Evolutionary conservation across 257 asterid species (phyloP).

Genomic region (Salvia hispanica): DNA sequence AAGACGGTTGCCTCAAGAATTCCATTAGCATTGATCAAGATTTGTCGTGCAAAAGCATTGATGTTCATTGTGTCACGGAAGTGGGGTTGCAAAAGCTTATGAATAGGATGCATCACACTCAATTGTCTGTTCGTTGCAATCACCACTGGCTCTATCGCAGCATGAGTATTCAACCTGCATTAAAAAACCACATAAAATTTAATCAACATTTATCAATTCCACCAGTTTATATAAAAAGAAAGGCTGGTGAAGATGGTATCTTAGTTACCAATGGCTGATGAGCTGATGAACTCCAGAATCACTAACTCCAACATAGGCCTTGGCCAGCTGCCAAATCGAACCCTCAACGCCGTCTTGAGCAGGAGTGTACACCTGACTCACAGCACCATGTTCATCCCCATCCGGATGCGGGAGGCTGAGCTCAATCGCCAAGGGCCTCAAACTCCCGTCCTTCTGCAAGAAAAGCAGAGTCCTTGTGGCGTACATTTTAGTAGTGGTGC

Average conservation of each 20-base stretch:
- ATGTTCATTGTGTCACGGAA: slow-evolving; percentile 73
- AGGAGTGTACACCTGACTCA: slow-evolving; percentile 53
- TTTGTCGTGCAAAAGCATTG: slow-evolving; percentile 61
- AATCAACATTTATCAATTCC: no score
- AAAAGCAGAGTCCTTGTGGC: slow-evolving; percentile 60
- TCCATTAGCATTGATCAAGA: slow-evolving; percentile 60
- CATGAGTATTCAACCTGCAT: slow-evolving; percentile 57
- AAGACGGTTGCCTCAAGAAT: slow-evolving; percentile 54
- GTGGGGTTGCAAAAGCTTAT: slow-evolving; percentile 66
- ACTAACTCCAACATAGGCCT: slow-evolving; percentile 54
- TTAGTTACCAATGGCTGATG: slow-evolving; percentile 50
- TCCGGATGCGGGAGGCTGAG: slow-evolving; percentile 56
- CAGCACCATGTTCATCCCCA: slow-evolving; percentile 44
- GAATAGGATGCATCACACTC: slow-evolving; percentile 63
- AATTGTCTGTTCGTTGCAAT: slow-evolving; percentile 64
- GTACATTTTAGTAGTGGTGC: slow-evolving; percentile 50
- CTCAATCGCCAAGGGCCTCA: slow-evolving; percentile 57
- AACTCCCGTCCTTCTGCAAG: slow-evolving; percentile 43
- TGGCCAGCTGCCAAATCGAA: slow-evolving; percentile 55
- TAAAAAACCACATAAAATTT: no score
- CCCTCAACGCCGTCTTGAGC: slow-evolving; percentile 40
- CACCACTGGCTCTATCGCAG: slow-evolving; percentile 65
- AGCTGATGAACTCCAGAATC: slow-evolving; percentile 68
- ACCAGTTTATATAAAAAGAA: no score
- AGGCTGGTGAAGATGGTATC: neutral